Conservation (phyloP, 306 rosid species). For the Quercus variabilis region DNA sequence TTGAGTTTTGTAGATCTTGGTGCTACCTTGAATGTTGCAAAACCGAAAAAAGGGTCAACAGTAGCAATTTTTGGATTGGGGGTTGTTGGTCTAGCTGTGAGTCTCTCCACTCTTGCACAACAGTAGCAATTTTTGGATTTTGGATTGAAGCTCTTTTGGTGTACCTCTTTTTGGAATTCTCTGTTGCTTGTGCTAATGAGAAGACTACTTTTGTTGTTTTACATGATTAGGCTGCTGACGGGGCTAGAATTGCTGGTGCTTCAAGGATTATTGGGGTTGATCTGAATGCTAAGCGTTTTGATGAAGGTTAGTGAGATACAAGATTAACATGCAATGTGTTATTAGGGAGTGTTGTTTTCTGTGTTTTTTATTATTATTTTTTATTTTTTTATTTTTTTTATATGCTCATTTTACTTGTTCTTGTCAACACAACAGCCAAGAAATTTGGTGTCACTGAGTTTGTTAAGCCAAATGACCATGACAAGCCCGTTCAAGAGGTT, state of each 20-base stretch:
- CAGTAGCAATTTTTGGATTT: too few relatives aligned
- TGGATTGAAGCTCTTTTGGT: too few relatives aligned
- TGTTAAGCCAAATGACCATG: slow-evolving; percentile 79
- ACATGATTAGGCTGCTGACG: slow-evolving; percentile 64
- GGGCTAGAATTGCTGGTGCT: slow-evolving; percentile 83
- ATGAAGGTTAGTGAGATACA: slow-evolving; percentile 40
- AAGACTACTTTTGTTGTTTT: too few relatives aligned
- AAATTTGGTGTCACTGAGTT: slow-evolving; percentile 76
- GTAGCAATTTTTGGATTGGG: slow-evolving; percentile 86
- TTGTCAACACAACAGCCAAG: slow-evolving; percentile 45
- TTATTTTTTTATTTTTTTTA: not conserved
- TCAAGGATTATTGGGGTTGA: slow-evolving; percentile 79
- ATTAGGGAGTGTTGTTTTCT: too few relatives aligned
- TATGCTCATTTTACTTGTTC: not conserved
- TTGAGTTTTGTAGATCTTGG: slow-evolving; percentile 92
- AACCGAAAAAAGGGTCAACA: slow-evolving; percentile 65
- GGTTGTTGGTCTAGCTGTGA: slow-evolving; percentile 85
- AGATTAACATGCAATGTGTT: not conserved
- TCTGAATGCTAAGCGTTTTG: slow-evolving; percentile 61
- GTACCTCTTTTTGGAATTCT: not conserved
- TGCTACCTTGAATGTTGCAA: slow-evolving; percentile 85
- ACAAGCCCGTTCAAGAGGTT: slow-evolving; percentile 78
- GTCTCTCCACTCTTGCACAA: slow-evolving; percentile 1
- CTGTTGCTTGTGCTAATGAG: not conserved
- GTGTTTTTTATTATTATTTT: not conserved